Evolutionary conservation across 1,284 basidiomycete species (phyloP).

Genomic region (Cryptococcus jaspeensis): DNA sequence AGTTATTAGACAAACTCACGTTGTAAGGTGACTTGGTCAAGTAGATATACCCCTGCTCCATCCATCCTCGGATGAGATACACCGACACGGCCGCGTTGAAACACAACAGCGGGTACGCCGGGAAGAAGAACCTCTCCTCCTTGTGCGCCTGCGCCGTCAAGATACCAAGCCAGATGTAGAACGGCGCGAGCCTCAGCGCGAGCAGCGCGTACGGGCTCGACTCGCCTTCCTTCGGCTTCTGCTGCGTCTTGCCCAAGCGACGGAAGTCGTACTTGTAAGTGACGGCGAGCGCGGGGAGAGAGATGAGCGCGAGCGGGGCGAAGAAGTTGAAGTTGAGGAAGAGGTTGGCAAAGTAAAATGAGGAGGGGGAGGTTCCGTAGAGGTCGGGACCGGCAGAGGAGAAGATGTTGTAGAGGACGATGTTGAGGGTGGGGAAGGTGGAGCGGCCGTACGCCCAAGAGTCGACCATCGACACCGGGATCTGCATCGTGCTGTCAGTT

Average conservation of each 20-base stretch:
- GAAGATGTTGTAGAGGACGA: conserved; percentile 91
- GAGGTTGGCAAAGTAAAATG: conserved; percentile 82
- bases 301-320: conserved; percentile 71
- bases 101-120: conserved; percentile 85
- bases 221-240: conserved; percentile 60
- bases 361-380: conserved; percentile 86
- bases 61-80: conserved; percentile 79
- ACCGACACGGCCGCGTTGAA: conserved; percentile 89
- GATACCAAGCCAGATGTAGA: conserved; percentile 85
- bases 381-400: conserved; percentile 69
- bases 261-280: conserved; percentile 73
- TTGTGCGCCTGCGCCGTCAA: conserved; percentile 86
- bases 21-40: conserved; percentile 77
- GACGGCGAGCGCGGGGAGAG: conserved; percentile 74
- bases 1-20: conserved; percentile 54
- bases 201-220: conserved; percentile 73
- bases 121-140: conserved; percentile 98
- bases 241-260: conserved; percentile 67
- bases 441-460: conserved; percentile 80
- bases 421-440: conserved; percentile 85
- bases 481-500: conserved; percentile 52
- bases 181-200: conserved; percentile 70
- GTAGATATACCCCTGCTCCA: conserved; percentile 72
- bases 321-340: conserved; percentile 91
- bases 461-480: conserved; percentile 78